These are phyloP conservation scores for Cyclotella cryptica DNA, from an alignment of 108 stramenopile species.

Conservation along the genomic window DNA sequence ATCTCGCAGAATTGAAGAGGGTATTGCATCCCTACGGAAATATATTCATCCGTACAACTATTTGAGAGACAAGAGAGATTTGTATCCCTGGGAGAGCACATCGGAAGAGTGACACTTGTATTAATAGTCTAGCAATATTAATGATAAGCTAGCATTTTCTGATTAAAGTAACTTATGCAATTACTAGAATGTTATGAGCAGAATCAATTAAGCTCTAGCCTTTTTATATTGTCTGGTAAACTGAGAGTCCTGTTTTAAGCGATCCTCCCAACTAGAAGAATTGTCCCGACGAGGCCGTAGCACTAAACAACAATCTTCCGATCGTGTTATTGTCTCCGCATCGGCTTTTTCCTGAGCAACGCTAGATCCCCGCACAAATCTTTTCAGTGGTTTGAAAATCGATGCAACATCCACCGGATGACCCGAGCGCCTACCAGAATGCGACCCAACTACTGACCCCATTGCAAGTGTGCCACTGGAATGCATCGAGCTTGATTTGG, in stretches of 20 bases:
- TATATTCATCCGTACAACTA: constrained; percentile 43
- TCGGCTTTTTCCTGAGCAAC: constrained; percentile 8
- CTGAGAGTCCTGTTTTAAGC: not conserved
- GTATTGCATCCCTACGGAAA: constrained; percentile 29
- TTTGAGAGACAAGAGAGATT: constrained; percentile 26
- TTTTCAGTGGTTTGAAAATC: constrained; percentile 39
- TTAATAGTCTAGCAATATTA: not conserved
- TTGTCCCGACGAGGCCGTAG: constrained; percentile 41
- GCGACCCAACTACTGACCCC: constrained; percentile 13
- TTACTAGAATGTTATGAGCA: too few species aligned
- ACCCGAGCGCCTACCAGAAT: constrained; percentile 10
- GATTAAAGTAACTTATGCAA: too few species aligned
- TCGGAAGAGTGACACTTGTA: not conserved
- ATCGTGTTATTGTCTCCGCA: not conserved
- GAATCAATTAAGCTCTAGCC: too few species aligned
- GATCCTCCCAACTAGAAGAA: constrained; percentile 15
- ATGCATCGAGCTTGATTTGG: constrained; percentile 33
- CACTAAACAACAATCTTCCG: constrained; percentile 25
- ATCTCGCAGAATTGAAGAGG: constrained; percentile 42
- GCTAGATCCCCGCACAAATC: constrained; percentile 49
- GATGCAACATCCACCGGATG: constrained; percentile 9
- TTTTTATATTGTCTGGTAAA: too few species aligned
- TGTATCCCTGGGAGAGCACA: constrained; percentile 10
- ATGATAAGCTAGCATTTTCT: not conserved
- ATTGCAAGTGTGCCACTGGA: constrained; percentile 17